phyloP scores from a whole-genome alignment of 1,284 basidiomycete species.

The Ustilago xerochloae region DNA sequence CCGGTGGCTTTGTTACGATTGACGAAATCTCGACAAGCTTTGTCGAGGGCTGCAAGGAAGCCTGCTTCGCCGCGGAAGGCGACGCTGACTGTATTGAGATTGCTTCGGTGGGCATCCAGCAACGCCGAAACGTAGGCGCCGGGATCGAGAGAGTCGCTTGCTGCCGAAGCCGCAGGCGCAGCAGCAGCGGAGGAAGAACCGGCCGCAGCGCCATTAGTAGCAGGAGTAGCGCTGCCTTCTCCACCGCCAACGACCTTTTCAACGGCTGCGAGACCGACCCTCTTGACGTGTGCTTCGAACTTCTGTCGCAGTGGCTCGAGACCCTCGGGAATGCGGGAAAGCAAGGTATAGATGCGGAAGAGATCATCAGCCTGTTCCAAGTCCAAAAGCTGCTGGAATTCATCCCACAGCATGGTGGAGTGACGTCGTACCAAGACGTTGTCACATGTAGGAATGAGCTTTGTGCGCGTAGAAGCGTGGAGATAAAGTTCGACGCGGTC shows the following conservation, averaged over 20 bases:
- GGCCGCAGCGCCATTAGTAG: constrained; percentile 67
- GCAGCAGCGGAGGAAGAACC: constrained; percentile 29
- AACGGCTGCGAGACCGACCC: constrained; percentile 84
- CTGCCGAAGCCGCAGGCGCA: constrained; percentile 68
- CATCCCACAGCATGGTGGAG: constrained; percentile 88
- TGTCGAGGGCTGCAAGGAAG: constrained; percentile 91
- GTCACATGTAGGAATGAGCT: constrained; percentile 88
- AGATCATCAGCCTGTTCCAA: constrained; percentile 90
- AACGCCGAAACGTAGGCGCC: constrained; percentile 94
- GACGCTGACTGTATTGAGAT: constrained; percentile 86
- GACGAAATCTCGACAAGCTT: constrained; percentile 93
- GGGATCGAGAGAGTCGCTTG: constrained; percentile 73
- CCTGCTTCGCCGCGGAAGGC: constrained; percentile 94
- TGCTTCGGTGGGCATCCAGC: constrained; percentile 90
- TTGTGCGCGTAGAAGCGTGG: constrained; percentile 73
- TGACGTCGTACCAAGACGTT: constrained; percentile 91
- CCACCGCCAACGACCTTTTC: constrained; percentile 76
- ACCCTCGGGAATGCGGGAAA: constrained; percentile 88
- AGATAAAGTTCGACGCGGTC: constrained; percentile 94
- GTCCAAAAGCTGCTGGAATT: constrained; percentile 91
- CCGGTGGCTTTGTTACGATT: constrained; percentile 85
- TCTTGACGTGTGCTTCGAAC: constrained; percentile 95
- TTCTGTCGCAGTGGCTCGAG: constrained; percentile 90
- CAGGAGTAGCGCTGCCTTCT: constrained; percentile 66
- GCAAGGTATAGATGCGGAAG: constrained; percentile 87